Evolutionary conservation across 768 basidiomycete genomes (phyloP).

Genomic region (Russula lepida): DNA sequence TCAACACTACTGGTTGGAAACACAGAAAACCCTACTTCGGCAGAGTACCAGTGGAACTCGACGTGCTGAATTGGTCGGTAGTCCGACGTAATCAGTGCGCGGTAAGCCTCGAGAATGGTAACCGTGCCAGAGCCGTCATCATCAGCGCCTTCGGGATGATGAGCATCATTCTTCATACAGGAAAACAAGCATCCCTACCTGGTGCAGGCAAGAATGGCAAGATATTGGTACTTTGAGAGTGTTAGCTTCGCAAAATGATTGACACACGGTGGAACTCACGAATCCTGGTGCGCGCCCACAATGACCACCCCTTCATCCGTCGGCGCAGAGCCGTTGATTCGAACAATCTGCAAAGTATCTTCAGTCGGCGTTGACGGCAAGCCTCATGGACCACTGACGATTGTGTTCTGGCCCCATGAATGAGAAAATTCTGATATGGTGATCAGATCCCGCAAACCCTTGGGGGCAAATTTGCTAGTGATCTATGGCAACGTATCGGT

Average conservation of each 20-base stretch:
- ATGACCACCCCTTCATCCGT: slow-evolving; percentile 56
- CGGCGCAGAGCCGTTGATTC: slow-evolving; percentile 63
- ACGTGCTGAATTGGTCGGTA: slow-evolving; percentile 58
- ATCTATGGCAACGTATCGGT: slow-evolving; percentile 36
- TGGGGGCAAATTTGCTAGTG: slow-evolving; percentile 51
- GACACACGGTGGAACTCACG: slow-evolving; percentile 32
- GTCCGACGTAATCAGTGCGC: slow-evolving; percentile 57
- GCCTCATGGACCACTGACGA: slow-evolving; percentile 37
- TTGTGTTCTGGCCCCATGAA: slow-evolving; percentile 78
- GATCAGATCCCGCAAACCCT: slow-evolving; percentile 48
- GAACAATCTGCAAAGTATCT: slow-evolving; percentile 45
- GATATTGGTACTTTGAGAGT: slow-evolving; percentile 48
- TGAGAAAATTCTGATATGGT: slow-evolving; percentile 66
- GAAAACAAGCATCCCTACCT: slow-evolving; percentile 33
- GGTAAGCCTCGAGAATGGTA: slow-evolving; percentile 71
- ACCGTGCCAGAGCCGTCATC: slow-evolving; percentile 58
- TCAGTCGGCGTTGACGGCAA: neutral
- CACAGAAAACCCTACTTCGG: slow-evolving; percentile 43
- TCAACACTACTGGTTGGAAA: neutral
- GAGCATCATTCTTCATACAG: neutral
- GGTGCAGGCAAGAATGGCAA: slow-evolving; percentile 75
- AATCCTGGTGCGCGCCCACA: slow-evolving; percentile 78
- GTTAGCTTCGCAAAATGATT: neutral
- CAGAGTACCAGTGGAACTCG: slow-evolving; percentile 83
- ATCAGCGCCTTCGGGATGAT: slow-evolving; percentile 48